Evolutionary conservation across 768 basidiomycete species (phyloP), one percentile per base, ranked within the genome.

Genomic region (Podaxis sp.): DNA sequence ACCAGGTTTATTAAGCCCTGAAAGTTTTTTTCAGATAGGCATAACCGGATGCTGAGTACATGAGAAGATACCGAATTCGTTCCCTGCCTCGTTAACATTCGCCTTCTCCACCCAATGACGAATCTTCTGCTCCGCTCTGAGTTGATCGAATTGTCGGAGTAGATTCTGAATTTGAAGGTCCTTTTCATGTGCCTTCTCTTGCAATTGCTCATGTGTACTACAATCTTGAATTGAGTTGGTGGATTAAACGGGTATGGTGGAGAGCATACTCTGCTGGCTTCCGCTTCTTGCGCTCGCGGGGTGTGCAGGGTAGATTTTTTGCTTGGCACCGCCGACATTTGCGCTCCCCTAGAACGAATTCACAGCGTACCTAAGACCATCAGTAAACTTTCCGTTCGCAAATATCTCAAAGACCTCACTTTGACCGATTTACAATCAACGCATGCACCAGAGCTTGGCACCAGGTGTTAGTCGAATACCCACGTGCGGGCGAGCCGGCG

Each of bases 371-470:
- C 83, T 84, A 10, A 40, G 10, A 35, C 38, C 57, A 16, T 42
- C 48, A 23, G 36, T 48, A 27, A 37, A 38, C 32, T 36, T 10
- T 32, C 38, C 36, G 4, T 18, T 23, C 11, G 18, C 32, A 36
- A 55, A 10, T 14, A 2, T 11, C 35, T 1, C 11, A 36, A 25
- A 37, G 37, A 25, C 16, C 71, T 50, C 52, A 81, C 83, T 70
- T 84, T 85, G 47, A 84, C 74, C 5, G 81, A 80, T 69, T 85
- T 84, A 70, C 83, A 85, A 61, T 84, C 80, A 27, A 81, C 77
- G 68, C 83, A 84, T 32, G 82, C 83, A 25, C 81, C 79, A 56
- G 77, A 73, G 36, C 83, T 83, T 50, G 14, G 3, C 18, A 32
- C 35, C 48, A 53, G 44, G 23, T 13, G 13, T 53, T 28, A 60